Evolutionary conservation across 1,284 basidiomycete species (phyloP).

Genomic region (Rhodotorula sp.): DNA sequence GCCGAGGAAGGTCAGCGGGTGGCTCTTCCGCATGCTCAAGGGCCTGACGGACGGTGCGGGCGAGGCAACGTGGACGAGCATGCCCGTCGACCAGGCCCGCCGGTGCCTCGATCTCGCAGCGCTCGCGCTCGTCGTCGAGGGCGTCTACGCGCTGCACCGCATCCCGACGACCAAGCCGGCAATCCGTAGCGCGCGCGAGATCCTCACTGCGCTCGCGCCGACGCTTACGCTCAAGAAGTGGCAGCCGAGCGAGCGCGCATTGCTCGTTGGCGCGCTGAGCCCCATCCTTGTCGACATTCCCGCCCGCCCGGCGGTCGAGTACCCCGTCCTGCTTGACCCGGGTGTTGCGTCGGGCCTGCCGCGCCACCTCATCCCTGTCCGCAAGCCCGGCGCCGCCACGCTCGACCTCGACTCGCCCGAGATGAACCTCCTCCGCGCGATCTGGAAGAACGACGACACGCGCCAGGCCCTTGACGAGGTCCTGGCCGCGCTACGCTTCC

Average conservation of each 20-base stretch:
- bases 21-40: constrained; percentile 65
- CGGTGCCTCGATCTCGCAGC: constrained; percentile 69
- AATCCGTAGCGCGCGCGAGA: constrained; percentile 63
- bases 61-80: constrained; percentile 43
- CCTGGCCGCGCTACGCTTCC: constrained; percentile 19
- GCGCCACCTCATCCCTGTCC: constrained; percentile 54
- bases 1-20: constrained; percentile 65
- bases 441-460: constrained; percentile 23
- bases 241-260: constrained; percentile 59
- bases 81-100: constrained; percentile 65
- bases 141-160: constrained; percentile 65
- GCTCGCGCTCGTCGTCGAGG: constrained; percentile 67
- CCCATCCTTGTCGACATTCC: constrained; percentile 57
- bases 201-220: constrained; percentile 52
- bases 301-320: constrained; percentile 48
- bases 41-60: constrained; percentile 53
- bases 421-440: constrained; percentile 17
- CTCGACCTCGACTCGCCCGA: neutral
- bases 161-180: constrained; percentile 62
- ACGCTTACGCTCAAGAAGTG: constrained; percentile 31
- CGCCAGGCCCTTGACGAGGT: constrained; percentile 27
- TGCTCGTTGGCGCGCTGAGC: constrained; percentile 66
- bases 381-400: neutral
- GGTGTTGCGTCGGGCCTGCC: constrained; percentile 68
- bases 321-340: constrained; percentile 63